Conservation (phyloP, 305 asterid species). For the Fraxinus baroniana region DNA sequence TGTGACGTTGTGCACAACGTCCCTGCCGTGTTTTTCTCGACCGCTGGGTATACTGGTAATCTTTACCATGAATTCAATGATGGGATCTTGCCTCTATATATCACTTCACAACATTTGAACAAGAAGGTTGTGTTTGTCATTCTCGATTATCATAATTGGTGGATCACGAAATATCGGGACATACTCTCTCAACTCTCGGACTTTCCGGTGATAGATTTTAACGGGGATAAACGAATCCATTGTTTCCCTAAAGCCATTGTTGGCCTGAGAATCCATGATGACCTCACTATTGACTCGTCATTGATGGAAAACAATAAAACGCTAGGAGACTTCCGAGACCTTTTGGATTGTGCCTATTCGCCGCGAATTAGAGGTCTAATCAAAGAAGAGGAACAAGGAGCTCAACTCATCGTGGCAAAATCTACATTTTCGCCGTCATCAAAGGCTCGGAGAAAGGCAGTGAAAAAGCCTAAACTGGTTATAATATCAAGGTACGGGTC, state of each 20-base stretch:
- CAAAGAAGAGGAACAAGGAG: slow-evolving; percentile 58
- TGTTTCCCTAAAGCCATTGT: slow-evolving; percentile 79
- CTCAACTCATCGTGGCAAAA: slow-evolving; percentile 12
- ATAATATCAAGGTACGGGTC: slow-evolving; percentile 82
- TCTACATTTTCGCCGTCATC: slow-evolving; percentile 17
- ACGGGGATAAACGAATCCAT: slow-evolving; percentile 55
- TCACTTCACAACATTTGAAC: slow-evolving; percentile 60
- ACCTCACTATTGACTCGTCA: slow-evolving; percentile 55
- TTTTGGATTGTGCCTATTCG: slow-evolving; percentile 66
- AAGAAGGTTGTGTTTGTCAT: slow-evolving; percentile 69
- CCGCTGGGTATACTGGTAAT: slow-evolving; percentile 77
- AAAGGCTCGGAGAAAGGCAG: neutral
- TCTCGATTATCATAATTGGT: slow-evolving; percentile 76
- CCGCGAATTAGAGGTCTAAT: slow-evolving; percentile 66
- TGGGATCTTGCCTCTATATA: slow-evolving; percentile 65
- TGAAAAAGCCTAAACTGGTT: slow-evolving; percentile 55
- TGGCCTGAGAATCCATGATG: slow-evolving; percentile 77
- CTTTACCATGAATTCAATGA: slow-evolving; percentile 80
- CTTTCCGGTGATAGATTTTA: slow-evolving; percentile 61
- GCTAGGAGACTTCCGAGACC: slow-evolving; percentile 51
- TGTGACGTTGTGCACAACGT: slow-evolving; percentile 66
- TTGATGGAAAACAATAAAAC: slow-evolving; percentile 49
- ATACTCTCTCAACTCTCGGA: slow-evolving; percentile 64
- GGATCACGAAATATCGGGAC: slow-evolving; percentile 76
- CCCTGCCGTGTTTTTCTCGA: slow-evolving; percentile 73